Conservation (phyloP, 164 flowering plant species). For the Chimonanthus salicifolius region DNA sequence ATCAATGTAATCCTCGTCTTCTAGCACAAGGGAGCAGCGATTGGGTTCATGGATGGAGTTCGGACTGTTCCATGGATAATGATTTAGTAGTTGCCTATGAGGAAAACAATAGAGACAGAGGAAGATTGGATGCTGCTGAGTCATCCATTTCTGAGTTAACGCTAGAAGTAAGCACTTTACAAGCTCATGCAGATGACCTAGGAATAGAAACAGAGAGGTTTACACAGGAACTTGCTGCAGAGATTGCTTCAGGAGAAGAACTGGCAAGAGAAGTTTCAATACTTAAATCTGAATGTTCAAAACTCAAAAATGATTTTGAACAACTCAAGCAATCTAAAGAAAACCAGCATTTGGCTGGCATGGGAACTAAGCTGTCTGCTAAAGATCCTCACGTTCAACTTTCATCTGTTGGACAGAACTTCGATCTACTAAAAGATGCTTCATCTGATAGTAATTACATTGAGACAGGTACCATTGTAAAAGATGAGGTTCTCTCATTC, state of each 20-base stretch:
- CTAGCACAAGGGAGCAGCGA: conserved; percentile 42
- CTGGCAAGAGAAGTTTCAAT: conserved; percentile 56
- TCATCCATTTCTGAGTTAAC: conserved; percentile 65
- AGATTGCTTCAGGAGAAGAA: conserved; percentile 66
- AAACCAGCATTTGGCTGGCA: conserved; percentile 13
- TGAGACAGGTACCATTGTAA: neutral
- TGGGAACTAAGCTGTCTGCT: conserved; percentile 8
- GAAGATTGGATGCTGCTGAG: conserved; percentile 67
- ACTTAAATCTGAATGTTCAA: conserved; percentile 62
- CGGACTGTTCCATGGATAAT: conserved; percentile 54
- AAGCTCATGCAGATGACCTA: conserved; percentile 57
- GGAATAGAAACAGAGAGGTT: conserved; percentile 60
- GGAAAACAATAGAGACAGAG: conserved; percentile 64
- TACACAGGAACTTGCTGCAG: conserved; percentile 46
- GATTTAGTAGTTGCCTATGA: conserved; percentile 53
- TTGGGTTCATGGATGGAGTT: conserved; percentile 67
- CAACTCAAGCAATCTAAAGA: conserved; percentile 29
- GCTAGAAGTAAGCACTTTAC: conserved; percentile 63
- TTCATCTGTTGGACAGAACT: neutral
- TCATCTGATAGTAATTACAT: neutral
- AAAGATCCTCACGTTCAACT: neutral
- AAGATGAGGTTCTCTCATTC: conserved; percentile 17
- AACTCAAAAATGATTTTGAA: conserved; percentile 54
- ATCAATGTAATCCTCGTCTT: conserved; percentile 35
- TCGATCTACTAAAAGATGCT: neutral